Evolutionary conservation across 225 moss, liverwort and hornwort species (phyloP).

Genomic region (Marchantia polymorpha): DNA sequence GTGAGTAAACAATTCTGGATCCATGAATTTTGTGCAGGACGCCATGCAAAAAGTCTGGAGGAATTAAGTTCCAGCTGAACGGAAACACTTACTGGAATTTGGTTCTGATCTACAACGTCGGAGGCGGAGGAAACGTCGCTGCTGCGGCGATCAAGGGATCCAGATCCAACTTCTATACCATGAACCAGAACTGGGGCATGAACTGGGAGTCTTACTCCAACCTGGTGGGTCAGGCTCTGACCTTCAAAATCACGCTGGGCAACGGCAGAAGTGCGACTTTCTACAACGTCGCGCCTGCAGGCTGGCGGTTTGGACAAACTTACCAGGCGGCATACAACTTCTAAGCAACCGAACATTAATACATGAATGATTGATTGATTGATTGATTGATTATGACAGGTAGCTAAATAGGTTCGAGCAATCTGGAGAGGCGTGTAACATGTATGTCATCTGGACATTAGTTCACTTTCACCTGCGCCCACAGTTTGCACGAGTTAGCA

Average conservation of each 20-base stretch:
- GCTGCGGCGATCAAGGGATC: conserved; percentile 37
- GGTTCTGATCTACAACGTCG: conserved; percentile 65
- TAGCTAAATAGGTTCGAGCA: conserved; percentile 4
- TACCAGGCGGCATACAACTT: conserved; percentile 26
- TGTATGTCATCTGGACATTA: conserved; percentile 9
- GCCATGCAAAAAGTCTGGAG: conserved; percentile 47
- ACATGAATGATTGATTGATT: not conserved
- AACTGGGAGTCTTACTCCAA: conserved; percentile 26
- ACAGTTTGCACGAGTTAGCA: conserved; percentile 2
- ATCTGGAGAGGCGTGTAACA: conserved; percentile 21
- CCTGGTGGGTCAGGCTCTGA: conserved; percentile 26
- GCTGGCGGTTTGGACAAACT: conserved; percentile 33
- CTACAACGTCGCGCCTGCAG: conserved; percentile 21
- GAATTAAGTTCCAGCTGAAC: conserved; percentile 47
- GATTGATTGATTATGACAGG: too few relatives aligned
- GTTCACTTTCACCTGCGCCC: conserved; percentile 7
- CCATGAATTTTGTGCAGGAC: conserved; percentile 27
- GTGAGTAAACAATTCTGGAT: not conserved
- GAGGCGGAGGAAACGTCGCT: conserved; percentile 54
- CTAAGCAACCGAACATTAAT: conserved; percentile 12
- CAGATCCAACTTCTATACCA: conserved; percentile 8
- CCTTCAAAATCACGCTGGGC: conserved; percentile 35
- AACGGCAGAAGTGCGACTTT: conserved; percentile 30
- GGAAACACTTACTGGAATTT: conserved; percentile 62
- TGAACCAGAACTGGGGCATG: conserved; percentile 35